These are phyloP conservation scores for Pyrus hybrid DNA, from an alignment of 331 rosid genomes.

Conservation along the genomic window DNA sequence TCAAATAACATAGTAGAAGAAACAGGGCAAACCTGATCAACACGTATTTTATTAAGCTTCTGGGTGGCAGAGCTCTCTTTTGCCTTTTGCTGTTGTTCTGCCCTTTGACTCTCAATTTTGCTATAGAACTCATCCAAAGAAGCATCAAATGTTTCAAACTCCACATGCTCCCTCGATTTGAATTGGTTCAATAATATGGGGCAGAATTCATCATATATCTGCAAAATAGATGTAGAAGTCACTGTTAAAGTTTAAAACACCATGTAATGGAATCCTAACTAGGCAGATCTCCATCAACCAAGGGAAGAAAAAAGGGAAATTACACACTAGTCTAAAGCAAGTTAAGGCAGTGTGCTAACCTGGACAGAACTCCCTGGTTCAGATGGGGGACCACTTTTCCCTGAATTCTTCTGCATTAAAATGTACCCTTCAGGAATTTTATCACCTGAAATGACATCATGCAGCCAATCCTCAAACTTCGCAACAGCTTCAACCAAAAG, in stretches of 20 bases:
- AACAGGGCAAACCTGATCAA: slow-evolving; percentile 63
- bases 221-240: slow-evolving; percentile 23
- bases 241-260: neutral
- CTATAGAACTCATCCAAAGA: slow-evolving; percentile 96
- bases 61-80: slow-evolving; percentile 79
- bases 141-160: slow-evolving; percentile 84
- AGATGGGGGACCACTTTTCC: slow-evolving; percentile 40
- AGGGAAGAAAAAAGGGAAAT: neutral
- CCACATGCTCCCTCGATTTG: slow-evolving; percentile 62
- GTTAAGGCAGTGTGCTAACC: slow-evolving; percentile 34
- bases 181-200: slow-evolving; percentile 88
- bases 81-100: slow-evolving; percentile 85
- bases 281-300: neutral
- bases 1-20: neutral
- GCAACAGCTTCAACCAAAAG: slow-evolving; percentile 64
- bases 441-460: slow-evolving; percentile 74
- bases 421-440: slow-evolving; percentile 90
- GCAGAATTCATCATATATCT: slow-evolving; percentile 97
- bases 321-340: neutral
- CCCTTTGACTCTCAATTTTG: slow-evolving; percentile 89
- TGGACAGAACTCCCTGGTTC: slow-evolving; percentile 47
- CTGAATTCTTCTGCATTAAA: slow-evolving; percentile 69
- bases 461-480: slow-evolving; percentile 94
- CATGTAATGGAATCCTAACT: neutral
- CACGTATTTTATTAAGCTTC: slow-evolving; percentile 79